These are phyloP conservation scores for Ilex asprella DNA, from an alignment of 257 asterid genomes.

Conservation along the genomic window DNA sequence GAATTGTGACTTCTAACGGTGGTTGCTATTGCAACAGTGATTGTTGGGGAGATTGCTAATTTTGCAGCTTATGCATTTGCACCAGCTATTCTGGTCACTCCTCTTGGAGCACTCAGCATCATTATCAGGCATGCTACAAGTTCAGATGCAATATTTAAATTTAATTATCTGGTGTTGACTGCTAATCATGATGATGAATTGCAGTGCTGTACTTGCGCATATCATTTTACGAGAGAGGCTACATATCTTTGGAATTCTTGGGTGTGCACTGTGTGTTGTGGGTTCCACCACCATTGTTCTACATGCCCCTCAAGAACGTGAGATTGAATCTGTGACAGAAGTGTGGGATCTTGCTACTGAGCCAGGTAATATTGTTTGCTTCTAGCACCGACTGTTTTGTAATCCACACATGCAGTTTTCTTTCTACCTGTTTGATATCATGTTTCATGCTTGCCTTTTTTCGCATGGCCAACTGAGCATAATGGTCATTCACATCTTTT, in stretches of 20 bases:
- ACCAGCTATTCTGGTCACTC: conserved; percentile 95
- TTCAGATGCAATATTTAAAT: conserved; percentile 14
- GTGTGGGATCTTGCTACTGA: conserved; percentile 98
- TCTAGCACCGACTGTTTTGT: no score
- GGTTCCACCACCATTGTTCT: conserved; percentile 94
- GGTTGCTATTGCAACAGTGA: conserved; percentile 53
- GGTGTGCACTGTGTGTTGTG: conserved; percentile 94
- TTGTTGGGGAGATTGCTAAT: conserved; percentile 95
- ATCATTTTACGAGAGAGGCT: conserved; percentile 75
- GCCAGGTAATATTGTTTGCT: conserved; percentile 50
- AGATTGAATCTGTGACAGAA: conserved; percentile 80
- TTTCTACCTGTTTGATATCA: not conserved
- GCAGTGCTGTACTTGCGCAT: conserved; percentile 96
- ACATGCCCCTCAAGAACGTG: conserved; percentile 97
- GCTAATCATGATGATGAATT: conserved; percentile 27
- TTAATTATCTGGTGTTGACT: conserved; percentile 15
- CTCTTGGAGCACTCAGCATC: conserved; percentile 98
- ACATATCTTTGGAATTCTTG: conserved; percentile 87
- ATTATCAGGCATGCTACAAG: conserved; percentile 72
- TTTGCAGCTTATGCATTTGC: conserved; percentile 99
- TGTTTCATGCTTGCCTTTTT: not conserved
- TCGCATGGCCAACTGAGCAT: conserved; percentile 2
- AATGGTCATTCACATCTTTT: conserved; percentile 7
- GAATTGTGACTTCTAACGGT: conserved; percentile 11
- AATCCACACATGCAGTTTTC: not conserved